Evolutionary conservation across 345 rosid species (phyloP), one percentile per base, ranked within the genome.

Genomic region (Eucalyptus lansdowneana): DNA sequence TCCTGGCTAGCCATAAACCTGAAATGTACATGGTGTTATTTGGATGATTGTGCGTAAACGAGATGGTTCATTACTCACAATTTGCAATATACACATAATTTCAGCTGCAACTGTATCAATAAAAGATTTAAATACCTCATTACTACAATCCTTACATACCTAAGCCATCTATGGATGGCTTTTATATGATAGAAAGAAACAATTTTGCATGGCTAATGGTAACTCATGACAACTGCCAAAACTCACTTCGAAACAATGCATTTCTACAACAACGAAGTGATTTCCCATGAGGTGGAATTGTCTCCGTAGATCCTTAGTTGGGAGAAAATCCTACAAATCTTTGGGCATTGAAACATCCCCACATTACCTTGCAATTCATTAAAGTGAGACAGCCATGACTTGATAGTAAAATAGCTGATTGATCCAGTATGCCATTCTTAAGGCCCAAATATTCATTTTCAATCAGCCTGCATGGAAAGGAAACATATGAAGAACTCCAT

Each of bases 401-500:
- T 89, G 99, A 98, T 90, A 98, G 97, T 91, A 98, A 88, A 87
- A 98, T 96, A 88, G 98, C 98, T 62, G 99, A 98, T 88, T 97
- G 99, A 93, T 98, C 99, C 92, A 98, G 89, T 90, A 98, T 97
- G 90, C 99, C 99, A 92, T 98, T 98, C 92, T 92, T 92, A 92
- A 98, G 94, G 90, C 98, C 98, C 92, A 98, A 91, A 93, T 96
- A 98, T 89, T 92, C 97, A 90, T 98, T 98, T 93, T 98, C 99
- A 92, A 98, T 97, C 86, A 96, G 88, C 93, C 99, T 98, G 91
- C 92, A 91, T 58, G 89, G 87, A 87, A 90, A 92, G 65, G 80
- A 49, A 51, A 54, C 80, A 53, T 29, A 37, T 37, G 44, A 86
- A 31, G 88, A 12, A 27, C 56, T 86, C 88, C 62, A 86, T 51